Conservation (phyloP, 352 stramenopile genomes). For the Phytophthora fragariae region DNA sequence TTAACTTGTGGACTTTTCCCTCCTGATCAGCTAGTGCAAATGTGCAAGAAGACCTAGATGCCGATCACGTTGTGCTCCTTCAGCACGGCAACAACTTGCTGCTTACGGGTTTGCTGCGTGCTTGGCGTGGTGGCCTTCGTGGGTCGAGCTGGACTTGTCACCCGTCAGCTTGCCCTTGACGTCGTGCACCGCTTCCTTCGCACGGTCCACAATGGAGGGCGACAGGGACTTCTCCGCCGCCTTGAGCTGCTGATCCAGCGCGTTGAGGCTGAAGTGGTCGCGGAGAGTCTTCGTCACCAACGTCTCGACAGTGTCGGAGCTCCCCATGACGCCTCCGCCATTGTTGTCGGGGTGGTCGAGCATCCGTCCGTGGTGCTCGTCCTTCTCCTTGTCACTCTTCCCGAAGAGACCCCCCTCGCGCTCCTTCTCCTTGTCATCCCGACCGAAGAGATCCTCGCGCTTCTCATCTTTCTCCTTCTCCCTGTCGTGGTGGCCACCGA, state of each 20-base stretch:
- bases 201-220: conserved; percentile 41
- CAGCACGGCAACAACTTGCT: background rate
- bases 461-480: conserved; percentile 17
- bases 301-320: conserved; percentile 36
- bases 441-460: conserved; percentile 3
- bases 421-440: conserved; percentile 6
- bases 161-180: conserved; percentile 44
- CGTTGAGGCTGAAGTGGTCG: conserved; percentile 36
- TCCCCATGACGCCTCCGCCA: conserved; percentile 26
- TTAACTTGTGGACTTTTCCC: background rate
- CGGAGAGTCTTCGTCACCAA: conserved; percentile 31
- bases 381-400: conserved; percentile 12
- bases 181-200: conserved; percentile 39
- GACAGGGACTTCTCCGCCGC: conserved; percentile 30
- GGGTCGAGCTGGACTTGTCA: conserved; percentile 26
- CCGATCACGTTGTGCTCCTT: background rate
- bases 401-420: conserved; percentile 4
- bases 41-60: background rate
- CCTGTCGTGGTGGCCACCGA: conserved; percentile 24
- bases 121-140: conserved; percentile 24
- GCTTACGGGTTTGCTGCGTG: conserved; percentile 13
- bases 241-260: conserved; percentile 34
- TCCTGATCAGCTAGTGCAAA: background rate
- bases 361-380: conserved; percentile 8
- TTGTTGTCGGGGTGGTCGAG: conserved; percentile 29